phyloP scores from a whole-genome alignment of 495 filamentous ascomycete genomes.

The Neurospora hispaniola region DNA sequence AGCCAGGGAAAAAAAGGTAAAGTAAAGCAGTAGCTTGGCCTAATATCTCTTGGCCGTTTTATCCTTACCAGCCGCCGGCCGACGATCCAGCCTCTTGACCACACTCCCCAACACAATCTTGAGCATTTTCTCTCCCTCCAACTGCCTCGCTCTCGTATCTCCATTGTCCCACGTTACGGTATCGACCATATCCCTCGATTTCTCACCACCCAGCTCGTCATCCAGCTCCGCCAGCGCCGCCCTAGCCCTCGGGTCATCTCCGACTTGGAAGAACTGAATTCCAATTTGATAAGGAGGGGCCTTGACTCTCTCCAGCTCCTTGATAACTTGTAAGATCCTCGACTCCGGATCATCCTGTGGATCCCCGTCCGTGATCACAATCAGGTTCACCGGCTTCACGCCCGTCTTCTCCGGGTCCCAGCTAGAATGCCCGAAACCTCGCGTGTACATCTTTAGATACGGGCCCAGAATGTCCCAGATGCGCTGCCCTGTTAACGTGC shows the following conservation, averaged over 20 bases:
- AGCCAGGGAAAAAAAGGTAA: background rate
- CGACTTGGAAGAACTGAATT: constrained; percentile 96
- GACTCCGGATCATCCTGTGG: constrained; percentile 65
- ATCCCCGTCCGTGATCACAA: constrained; percentile 85
- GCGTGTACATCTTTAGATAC: constrained; percentile 33
- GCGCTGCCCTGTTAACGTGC: constrained; percentile 66
- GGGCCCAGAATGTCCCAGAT: constrained; percentile 64
- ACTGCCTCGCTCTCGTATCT: constrained; percentile 24
- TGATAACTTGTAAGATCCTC: constrained; percentile 55
- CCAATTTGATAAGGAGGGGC: constrained; percentile 82
- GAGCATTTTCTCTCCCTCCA: constrained; percentile 56
- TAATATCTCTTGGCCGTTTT: background rate
- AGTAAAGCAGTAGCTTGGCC: background rate
- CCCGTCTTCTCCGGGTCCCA: constrained; percentile 34
- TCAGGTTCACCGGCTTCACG: constrained; percentile 77
- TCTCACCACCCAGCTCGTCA: constrained; percentile 53
- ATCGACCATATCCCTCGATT: constrained; percentile 84
- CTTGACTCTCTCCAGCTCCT: constrained; percentile 57
- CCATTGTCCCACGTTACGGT: constrained; percentile 61
- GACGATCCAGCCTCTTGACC: constrained; percentile 48
- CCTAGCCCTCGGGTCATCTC: constrained; percentile 55
- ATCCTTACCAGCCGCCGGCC: constrained; percentile 5
- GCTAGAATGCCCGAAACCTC: constrained; percentile 25
- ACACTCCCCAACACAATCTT: constrained; percentile 77
- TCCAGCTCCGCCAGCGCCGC: constrained; percentile 64